Evolutionary conservation across 208 protist species (phyloP).

Genomic region (Trypanosoma avium): DNA sequence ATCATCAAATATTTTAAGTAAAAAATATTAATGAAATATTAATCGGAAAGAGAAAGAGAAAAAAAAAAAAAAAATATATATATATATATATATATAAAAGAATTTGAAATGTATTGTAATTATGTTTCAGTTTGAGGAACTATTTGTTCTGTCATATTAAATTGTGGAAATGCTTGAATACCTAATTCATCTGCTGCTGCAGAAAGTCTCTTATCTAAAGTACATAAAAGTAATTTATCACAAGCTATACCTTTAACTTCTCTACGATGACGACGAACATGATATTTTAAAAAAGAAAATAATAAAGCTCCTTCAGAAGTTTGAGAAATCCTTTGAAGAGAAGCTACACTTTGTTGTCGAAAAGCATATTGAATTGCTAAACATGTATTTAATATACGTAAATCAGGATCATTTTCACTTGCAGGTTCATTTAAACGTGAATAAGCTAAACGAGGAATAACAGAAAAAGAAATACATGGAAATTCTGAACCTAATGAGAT

Average conservation of each 20-base stretch:
- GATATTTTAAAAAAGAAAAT: conserved; percentile 84
- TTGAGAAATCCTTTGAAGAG: conserved; percentile 30
- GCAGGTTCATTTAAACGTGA: conserved; percentile 25
- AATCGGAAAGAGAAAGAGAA: background rate
- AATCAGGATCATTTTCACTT: conserved; percentile 63
- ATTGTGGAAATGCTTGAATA: conserved; percentile 62
- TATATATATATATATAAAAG: background rate
- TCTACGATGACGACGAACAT: conserved; percentile 72
- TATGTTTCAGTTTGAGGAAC: background rate
- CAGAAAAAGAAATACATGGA: conserved; percentile 44
- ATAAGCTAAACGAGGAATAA: conserved; percentile 73
- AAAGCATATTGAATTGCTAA: conserved; percentile 67
- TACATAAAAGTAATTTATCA: conserved; percentile 66
- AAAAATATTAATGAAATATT: too few species aligned
- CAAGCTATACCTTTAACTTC: conserved; percentile 59
- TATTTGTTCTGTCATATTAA: conserved; percentile 1
- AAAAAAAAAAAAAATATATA: background rate
- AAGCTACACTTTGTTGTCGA: conserved; percentile 26
- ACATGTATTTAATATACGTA: conserved; percentile 79
- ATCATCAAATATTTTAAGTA: background rate
- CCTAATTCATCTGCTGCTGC: conserved; percentile 56
- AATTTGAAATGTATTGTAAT: conserved; percentile 22
- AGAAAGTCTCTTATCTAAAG: conserved; percentile 70
- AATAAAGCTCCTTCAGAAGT: conserved; percentile 67
- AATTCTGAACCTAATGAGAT: conserved; percentile 65